Percentiles rank a stretch among this genome's conserved stretches.
These are phyloP conservation scores for Dendrobium officinale DNA, from an alignment of 106 monocot genomes.

Conservation along the genomic window DNA sequence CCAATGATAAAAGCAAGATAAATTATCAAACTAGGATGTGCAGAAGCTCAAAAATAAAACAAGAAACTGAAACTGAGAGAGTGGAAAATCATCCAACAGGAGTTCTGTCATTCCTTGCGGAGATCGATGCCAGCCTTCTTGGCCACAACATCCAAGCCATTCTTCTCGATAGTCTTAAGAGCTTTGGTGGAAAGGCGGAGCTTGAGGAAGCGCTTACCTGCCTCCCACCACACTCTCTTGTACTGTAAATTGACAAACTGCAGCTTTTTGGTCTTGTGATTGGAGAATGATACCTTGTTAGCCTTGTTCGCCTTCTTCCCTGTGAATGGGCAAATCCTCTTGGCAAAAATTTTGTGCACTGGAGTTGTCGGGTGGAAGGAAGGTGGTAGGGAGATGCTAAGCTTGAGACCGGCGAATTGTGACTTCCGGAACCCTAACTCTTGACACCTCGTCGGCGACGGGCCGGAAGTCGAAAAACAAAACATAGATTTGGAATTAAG, in stretches of 20 bases:
- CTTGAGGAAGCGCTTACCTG: slow-evolving; percentile 78
- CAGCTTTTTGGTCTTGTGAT: slow-evolving; percentile 82
- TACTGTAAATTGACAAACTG: slow-evolving; percentile 93
- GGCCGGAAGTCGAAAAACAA: background rate
- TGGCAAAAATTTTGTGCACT: background rate
- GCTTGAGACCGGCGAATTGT: slow-evolving; percentile 2
- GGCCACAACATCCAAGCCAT: slow-evolving; percentile 85
- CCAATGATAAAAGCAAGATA: background rate
- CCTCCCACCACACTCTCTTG: slow-evolving; percentile 98
- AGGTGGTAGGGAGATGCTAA: slow-evolving; percentile 1
- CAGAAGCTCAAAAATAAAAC: background rate
- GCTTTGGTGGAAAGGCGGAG: slow-evolving; percentile 58
- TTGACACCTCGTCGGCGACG: background rate
- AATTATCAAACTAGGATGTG: background rate
- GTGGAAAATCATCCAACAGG: background rate
- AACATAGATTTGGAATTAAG: background rate
- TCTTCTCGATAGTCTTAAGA: slow-evolving; percentile 91
- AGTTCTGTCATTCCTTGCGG: slow-evolving; percentile 38
- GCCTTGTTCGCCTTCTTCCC: slow-evolving; percentile 91
- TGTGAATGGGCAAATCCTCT: slow-evolving; percentile 77
- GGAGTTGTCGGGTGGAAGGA: background rate
- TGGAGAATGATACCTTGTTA: slow-evolving; percentile 89
- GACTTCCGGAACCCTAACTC: background rate
- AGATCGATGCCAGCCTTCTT: slow-evolving; percentile 97
- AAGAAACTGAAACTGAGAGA: background rate